These are phyloP conservation scores for Chamaecyparis obtusa DNA, from an alignment of 75 land plant species.

Conservation along the genomic window DNA sequence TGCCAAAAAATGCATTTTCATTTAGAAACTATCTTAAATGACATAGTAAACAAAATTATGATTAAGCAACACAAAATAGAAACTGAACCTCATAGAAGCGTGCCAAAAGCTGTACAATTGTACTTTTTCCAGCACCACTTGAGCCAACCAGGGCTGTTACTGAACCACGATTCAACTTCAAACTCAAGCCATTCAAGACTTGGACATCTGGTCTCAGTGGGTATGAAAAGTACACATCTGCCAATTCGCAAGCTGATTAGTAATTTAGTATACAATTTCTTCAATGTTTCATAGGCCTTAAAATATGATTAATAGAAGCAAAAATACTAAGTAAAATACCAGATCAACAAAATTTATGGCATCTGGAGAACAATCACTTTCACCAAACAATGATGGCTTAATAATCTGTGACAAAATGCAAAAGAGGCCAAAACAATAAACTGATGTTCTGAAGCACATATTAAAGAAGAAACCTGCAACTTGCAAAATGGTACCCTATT, in stretches of 20 bases:
- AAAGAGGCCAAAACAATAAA: not conserved
- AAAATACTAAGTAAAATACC: not conserved
- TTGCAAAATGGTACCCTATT: not conserved
- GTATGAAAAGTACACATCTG: constrained; percentile 94
- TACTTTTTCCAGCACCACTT: constrained; percentile 99
- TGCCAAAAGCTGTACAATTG: constrained; percentile 93
- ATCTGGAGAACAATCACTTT: not conserved
- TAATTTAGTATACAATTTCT: not conserved
- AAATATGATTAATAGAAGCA: not conserved
- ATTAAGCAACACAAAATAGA: not conserved
- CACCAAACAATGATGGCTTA: not conserved
- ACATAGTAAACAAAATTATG: not conserved
- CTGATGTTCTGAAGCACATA: constrained; percentile 7
- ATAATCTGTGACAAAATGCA: not conserved
- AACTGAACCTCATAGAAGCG: constrained; percentile 92
- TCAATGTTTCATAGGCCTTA: not conserved
- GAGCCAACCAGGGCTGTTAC: constrained; percentile 96
- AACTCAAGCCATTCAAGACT: constrained; percentile 67
- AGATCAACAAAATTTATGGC: not conserved
- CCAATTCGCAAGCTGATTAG: constrained; percentile 5
- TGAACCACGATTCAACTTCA: constrained; percentile 69
- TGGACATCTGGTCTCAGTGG: constrained; percentile 87
- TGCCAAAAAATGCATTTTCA: constrained; percentile 34
- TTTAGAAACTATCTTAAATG: not conserved
- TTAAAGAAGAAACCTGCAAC: not conserved